phyloP scores from a whole-genome alignment of 257 asterid species.

The Solanum phureja region DNA sequence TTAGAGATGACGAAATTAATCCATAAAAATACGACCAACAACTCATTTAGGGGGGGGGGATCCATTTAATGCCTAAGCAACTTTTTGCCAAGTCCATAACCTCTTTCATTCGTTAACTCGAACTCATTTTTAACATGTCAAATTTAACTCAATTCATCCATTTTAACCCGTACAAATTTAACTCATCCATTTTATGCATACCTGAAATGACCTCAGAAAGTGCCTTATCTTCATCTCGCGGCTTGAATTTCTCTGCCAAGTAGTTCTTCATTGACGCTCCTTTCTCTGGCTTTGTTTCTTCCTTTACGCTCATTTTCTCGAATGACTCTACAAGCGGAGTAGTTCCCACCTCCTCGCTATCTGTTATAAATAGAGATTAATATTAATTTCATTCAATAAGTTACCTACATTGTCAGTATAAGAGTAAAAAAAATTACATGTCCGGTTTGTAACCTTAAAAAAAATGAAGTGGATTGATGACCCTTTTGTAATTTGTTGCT shows the following conservation, averaged over 20 bases:
- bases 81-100: too few relatives aligned
- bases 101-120: too few relatives aligned
- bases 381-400: not conserved
- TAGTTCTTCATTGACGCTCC: slow-evolving; percentile 48
- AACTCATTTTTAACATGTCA: not conserved
- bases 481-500: not conserved
- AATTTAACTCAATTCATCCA: not conserved
- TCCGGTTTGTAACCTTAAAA: not conserved
- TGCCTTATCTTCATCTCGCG: slow-evolving; percentile 71
- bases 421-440: not conserved
- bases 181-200: not conserved
- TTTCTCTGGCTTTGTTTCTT: slow-evolving; percentile 2
- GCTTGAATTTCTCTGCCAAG: slow-evolving; percentile 41
- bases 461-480: not conserved
- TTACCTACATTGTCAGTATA: not conserved
- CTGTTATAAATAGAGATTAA: slow-evolving; percentile 5
- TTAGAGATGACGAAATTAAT: not conserved
- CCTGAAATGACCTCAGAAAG: slow-evolving; percentile 41
- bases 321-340: slow-evolving; percentile 32
- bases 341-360: slow-evolving; percentile 33
- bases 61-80: too few relatives aligned
- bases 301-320: slow-evolving; percentile 17
- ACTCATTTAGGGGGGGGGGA: too few relatives aligned
- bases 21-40: not conserved
- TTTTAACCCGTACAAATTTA: not conserved